Percentiles rank a stretch among this genome's conserved stretches.
phyloP scores from a whole-genome alignment of 2,329 filamentous ascomycete species.

The Phialophora verrucosa region DNA sequence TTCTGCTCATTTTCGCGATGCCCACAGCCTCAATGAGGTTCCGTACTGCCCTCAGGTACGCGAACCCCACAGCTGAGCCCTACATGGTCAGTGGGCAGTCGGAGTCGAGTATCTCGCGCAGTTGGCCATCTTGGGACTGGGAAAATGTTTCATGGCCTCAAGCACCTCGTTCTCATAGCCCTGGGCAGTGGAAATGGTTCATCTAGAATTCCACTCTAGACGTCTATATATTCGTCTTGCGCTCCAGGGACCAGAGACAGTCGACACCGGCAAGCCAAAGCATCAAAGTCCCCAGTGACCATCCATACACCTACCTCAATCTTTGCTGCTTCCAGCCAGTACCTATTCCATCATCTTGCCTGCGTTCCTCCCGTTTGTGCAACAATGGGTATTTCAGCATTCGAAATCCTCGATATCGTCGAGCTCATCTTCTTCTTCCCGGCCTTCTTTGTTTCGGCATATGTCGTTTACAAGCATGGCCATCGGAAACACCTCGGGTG shows the following conservation, averaged over 20 bases:
- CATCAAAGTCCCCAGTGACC: neutral
- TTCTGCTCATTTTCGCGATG: neutral
- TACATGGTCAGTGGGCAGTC: neutral
- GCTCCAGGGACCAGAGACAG: neutral
- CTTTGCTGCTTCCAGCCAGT: neutral
- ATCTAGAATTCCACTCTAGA: neutral
- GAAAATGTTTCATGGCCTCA: neutral
- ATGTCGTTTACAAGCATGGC: conserved; percentile 47
- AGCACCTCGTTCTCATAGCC: neutral
- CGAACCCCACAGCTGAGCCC: neutral
- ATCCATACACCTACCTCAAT: neutral
- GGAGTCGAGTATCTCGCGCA: neutral
- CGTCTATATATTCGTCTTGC: neutral
- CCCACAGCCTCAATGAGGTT: neutral
- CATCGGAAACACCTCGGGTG: conserved; percentile 56
- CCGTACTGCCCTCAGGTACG: neutral
- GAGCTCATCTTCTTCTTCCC: conserved; percentile 48
- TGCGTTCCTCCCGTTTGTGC: neutral
- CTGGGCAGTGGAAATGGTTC: neutral
- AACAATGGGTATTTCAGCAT: conserved; percentile 28
- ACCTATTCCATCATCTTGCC: neutral
- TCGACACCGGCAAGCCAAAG: neutral
- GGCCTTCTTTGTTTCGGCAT: conserved; percentile 41
- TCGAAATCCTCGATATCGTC: conserved; percentile 40
- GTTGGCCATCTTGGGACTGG: neutral